Percentiles rank a stretch among this genome's conserved stretches.
Conservation (phyloP, 2,329 filamentous ascomycete genomes). For the Pestalotiopsis sp. region DNA sequence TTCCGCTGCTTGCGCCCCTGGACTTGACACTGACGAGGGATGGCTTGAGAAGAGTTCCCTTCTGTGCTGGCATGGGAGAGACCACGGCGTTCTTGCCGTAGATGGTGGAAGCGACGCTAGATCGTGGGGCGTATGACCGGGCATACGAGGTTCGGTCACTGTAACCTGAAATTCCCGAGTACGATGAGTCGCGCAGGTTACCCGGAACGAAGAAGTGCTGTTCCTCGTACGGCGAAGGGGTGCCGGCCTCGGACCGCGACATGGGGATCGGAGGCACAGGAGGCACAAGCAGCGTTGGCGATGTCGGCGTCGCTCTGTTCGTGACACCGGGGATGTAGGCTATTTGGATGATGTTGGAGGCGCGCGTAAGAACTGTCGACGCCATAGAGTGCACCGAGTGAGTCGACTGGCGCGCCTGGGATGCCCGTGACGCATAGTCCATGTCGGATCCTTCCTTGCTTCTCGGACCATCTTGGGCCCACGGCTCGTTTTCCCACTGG, state of each 20-base stretch:
- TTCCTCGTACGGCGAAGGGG: constrained; percentile 63
- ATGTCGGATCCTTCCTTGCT: constrained; percentile 35
- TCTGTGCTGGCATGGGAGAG: constrained; percentile 73
- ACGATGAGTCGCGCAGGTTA: constrained; percentile 87
- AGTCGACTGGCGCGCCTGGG: constrained; percentile 68
- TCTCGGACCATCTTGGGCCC: constrained; percentile 55
- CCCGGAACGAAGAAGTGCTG: constrained; percentile 93
- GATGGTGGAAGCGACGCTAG: constrained; percentile 87
- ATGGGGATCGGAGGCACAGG: constrained; percentile 90
- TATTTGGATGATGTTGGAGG: constrained; percentile 99
- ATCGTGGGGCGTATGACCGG: constrained; percentile 59
- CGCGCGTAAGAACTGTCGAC: constrained; percentile 90
- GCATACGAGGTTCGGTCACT: constrained; percentile 64
- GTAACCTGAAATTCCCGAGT: constrained; percentile 71
- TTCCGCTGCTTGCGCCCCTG: constrained; percentile 52
- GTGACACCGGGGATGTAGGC: constrained; percentile 98
- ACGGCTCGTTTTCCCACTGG: constrained; percentile 58
- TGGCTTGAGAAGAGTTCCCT: constrained; percentile 83
- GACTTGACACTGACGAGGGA: constrained; percentile 92
- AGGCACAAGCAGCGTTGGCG: constrained; percentile 78
- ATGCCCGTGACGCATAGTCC: constrained; percentile 46
- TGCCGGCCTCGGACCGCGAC: constrained; percentile 58
- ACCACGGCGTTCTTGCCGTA: constrained; percentile 90
- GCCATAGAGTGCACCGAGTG: constrained; percentile 90
- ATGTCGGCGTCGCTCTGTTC: constrained; percentile 84